Conservation (phyloP, 1,284 basidiomycete species). For the Rhodotorula mucilaginosa region DNA sequence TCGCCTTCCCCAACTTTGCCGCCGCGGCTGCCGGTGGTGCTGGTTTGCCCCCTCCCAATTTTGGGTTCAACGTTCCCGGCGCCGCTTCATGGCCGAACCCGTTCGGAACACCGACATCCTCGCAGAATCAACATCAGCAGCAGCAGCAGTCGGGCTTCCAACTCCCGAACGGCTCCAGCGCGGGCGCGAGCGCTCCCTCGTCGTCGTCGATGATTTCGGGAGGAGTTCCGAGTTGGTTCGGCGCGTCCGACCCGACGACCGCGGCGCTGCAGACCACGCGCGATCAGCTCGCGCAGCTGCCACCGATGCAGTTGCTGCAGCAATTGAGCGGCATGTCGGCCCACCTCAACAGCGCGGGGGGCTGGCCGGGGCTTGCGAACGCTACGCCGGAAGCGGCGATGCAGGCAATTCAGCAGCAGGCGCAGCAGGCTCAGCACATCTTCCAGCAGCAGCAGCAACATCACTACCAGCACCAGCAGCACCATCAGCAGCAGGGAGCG, state of each 20-base stretch:
- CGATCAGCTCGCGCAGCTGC: not conserved
- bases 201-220: not conserved
- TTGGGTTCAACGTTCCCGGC: not conserved
- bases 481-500: not conserved
- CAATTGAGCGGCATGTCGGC: not conserved
- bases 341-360: not conserved
- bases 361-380: not conserved
- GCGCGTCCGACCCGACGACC: not conserved
- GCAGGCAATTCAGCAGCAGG: slow-evolving; percentile 14
- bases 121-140: not conserved
- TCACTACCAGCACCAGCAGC: not conserved
- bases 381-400: not conserved
- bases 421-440: slow-evolving; percentile 8
- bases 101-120: not conserved
- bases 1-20: not conserved
- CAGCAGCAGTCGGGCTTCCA: not conserved
- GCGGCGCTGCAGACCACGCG: not conserved
- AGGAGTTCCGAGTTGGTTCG: slow-evolving; percentile 30
- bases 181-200: no score
- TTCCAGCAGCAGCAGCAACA: slow-evolving; percentile 13
- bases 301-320: slow-evolving; percentile 8
- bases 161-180: not conserved
- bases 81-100: not conserved
- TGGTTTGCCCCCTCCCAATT: not conserved
- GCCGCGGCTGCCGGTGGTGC: not conserved